phyloP scores from a whole-genome alignment of 306 rosid species.

The Betula pendula region DNA sequence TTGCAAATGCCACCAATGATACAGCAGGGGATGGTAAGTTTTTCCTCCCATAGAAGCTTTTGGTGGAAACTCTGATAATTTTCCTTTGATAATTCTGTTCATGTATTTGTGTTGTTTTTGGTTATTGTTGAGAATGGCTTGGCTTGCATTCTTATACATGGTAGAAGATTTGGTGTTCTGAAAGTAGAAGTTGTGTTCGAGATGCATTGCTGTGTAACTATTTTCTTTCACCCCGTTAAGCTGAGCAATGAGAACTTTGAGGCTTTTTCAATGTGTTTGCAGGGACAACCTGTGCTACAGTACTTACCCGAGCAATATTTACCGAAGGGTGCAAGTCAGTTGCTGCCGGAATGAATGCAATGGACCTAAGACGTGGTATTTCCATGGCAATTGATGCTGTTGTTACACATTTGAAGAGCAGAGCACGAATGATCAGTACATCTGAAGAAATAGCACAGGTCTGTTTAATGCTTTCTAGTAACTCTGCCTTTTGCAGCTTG shows the following conservation, averaged over 20 bases:
- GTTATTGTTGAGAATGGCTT: not conserved
- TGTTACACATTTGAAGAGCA: constrained; percentile 85
- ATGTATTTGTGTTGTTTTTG: not conserved
- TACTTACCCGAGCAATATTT: constrained; percentile 84
- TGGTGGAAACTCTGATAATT: not conserved
- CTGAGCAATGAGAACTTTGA: not conserved
- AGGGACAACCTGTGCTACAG: constrained; percentile 97
- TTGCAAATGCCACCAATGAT: constrained; percentile 94
- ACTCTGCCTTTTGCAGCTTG: not conserved
- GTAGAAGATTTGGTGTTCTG: not conserved
- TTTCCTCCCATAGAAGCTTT: not conserved
- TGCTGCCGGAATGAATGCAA: constrained; percentile 97
- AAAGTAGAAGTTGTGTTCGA: not conserved
- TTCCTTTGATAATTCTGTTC: not conserved
- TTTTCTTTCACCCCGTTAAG: not conserved
- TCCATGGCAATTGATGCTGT: constrained; percentile 87
- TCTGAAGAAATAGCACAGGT: constrained; percentile 99
- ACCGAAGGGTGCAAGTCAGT: constrained; percentile 97
- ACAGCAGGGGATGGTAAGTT: constrained; percentile 91
- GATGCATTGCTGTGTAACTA: not conserved
- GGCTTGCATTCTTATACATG: not conserved
- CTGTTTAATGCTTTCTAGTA: constrained; percentile 8
- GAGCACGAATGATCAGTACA: constrained; percentile 92
- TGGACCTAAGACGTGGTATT: constrained; percentile 95
- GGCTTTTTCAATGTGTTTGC: constrained; percentile 26